Evolutionary conservation across 768 basidiomycete genomes (phyloP).

Genomic region (Boletus eberwhitei): DNA sequence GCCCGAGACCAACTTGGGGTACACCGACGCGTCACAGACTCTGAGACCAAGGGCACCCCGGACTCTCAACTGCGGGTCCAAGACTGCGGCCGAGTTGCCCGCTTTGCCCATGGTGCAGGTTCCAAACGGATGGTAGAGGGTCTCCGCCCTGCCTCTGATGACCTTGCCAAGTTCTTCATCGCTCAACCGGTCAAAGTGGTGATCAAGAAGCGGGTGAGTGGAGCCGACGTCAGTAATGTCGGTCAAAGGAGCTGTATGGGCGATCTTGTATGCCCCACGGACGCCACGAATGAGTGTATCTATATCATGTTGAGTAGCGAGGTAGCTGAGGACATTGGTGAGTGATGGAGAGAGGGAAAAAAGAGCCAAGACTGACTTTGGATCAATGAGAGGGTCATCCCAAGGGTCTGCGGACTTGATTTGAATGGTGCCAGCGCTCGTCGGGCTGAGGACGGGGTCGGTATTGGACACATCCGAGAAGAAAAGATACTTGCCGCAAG

Average conservation of each 20-base stretch:
- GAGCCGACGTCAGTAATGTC: constrained; percentile 33
- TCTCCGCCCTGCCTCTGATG: constrained; percentile 35
- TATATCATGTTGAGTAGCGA: constrained; percentile 40
- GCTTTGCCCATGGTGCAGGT: constrained; percentile 37
- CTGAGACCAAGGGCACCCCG: constrained; percentile 41
- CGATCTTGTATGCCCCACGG: constrained; percentile 36
- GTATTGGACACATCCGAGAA: background rate
- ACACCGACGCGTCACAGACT: constrained; percentile 46
- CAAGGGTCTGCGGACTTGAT: constrained; percentile 41
- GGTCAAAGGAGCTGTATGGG: constrained; percentile 37
- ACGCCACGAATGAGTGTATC: constrained; percentile 40
- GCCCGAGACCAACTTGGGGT: constrained; percentile 41
- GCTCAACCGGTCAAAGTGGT: constrained; percentile 31
- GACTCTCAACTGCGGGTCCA: constrained; percentile 42
- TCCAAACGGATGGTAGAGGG: constrained; percentile 44
- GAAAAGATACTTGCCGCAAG: constrained; percentile 23
- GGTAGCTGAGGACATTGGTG: constrained; percentile 34
- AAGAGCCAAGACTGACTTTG: constrained; percentile 30
- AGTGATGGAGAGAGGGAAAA: background rate
- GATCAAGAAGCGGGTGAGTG: constrained; percentile 34
- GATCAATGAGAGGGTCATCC: constrained; percentile 43
- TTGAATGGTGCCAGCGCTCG: constrained; percentile 39
- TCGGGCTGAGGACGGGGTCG: constrained; percentile 33
- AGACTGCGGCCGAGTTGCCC: constrained; percentile 40
- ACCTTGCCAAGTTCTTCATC: constrained; percentile 36